These are phyloP conservation scores for Saccharata proteae DNA, from an alignment of 2,329 filamentous ascomycete genomes.

Conservation along the genomic window DNA sequence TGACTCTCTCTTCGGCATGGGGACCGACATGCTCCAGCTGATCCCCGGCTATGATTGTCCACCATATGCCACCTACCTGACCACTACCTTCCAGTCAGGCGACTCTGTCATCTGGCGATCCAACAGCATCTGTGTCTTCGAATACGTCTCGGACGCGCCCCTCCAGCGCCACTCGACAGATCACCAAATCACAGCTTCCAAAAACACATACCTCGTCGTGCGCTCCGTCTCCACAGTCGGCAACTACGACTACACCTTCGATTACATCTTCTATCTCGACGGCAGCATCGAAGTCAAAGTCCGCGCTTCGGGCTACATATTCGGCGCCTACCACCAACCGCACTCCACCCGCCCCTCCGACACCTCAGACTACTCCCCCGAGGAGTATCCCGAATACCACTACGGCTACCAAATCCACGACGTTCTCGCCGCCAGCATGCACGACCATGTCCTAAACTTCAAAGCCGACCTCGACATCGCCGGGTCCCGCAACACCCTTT, in stretches of 20 bases:
- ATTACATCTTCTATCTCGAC: conserved; percentile 19
- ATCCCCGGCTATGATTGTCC: conserved; percentile 42
- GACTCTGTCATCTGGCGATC: conserved; percentile 34
- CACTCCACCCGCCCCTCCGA: too few relatives aligned
- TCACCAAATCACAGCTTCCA: conserved; percentile 17
- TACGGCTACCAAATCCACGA: conserved; percentile 29
- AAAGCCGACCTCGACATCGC: conserved; percentile 29
- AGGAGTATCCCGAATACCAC: conserved; percentile 16
- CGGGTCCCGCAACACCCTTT: conserved; percentile 24
- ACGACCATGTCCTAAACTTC: conserved; percentile 31
- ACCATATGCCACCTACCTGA: conserved; percentile 37
- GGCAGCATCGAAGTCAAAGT: conserved; percentile 17
- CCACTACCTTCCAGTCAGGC: conserved; percentile 33
- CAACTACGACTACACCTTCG: conserved; percentile 19
- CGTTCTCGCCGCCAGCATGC: conserved; percentile 21
- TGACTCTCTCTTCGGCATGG: conserved; percentile 38
- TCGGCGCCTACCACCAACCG: conserved; percentile 16
- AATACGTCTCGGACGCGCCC: conserved; percentile 17
- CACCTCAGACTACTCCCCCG: too few relatives aligned
- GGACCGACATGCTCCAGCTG: conserved; percentile 33
- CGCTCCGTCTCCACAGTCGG: conserved; percentile 39
- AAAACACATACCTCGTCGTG: conserved; percentile 28
- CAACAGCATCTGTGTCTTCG: conserved; percentile 38
- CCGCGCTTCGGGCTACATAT: conserved; percentile 19
- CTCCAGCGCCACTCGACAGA: conserved; percentile 20